Conservation (phyloP, 495 filamentous ascomycete genomes). For the Podospora bellae-mahoneyi region DNA sequence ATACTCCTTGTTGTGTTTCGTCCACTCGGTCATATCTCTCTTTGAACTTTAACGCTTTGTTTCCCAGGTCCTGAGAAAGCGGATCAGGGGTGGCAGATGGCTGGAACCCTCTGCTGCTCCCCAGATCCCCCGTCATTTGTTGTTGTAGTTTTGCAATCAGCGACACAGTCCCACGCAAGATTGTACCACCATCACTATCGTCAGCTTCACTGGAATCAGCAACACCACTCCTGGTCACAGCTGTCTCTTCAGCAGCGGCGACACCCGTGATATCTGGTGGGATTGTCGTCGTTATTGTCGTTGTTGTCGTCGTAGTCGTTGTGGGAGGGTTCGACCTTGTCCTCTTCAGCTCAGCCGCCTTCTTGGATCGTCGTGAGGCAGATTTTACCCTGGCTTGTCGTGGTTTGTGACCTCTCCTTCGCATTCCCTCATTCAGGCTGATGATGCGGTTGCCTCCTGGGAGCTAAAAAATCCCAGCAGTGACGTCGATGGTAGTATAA, state of each 20-base stretch:
- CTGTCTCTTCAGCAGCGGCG: constrained; percentile 9
- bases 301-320: neutral
- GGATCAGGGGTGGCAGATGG: constrained; percentile 18
- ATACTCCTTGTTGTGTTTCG: neutral
- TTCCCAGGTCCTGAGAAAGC: constrained; percentile 7
- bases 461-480: neutral
- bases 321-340: neutral
- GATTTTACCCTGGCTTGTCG: constrained; percentile 2
- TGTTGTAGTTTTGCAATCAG: constrained; percentile 19
- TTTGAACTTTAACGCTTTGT: constrained; percentile 19
- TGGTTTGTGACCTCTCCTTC: constrained; percentile 4
- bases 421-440: constrained; percentile 3
- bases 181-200: constrained; percentile 22
- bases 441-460: neutral
- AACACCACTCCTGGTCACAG: neutral
- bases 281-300: too few relatives aligned
- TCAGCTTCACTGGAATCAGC: constrained; percentile 1
- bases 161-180: constrained; percentile 9
- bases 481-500: constrained; percentile 17
- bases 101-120: constrained; percentile 21
- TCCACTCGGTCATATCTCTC: constrained; percentile 5
- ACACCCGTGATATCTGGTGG: neutral
- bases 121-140: constrained; percentile 27
- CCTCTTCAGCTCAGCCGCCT: neutral
- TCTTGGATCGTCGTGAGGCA: neutral